A percentile compares a stretch with the other conserved stretches of the same genome.
phyloP scores from a whole-genome alignment of 345 rosid genomes.

The Lenwebbia sp. region DNA sequence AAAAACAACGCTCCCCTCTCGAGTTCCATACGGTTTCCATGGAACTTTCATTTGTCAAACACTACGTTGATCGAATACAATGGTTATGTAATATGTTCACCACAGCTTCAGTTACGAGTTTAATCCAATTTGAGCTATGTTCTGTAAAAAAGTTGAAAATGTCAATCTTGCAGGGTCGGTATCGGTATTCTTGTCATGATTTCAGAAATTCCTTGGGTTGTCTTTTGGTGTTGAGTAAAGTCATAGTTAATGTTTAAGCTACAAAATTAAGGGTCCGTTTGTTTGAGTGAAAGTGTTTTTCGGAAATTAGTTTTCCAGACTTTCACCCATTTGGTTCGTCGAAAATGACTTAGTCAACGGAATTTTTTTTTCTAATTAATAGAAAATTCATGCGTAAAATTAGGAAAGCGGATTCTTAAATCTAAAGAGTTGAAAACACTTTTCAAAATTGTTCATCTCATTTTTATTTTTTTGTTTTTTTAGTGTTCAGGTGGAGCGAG shows the following conservation, averaged over 20 bases:
- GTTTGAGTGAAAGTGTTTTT: too few relatives aligned
- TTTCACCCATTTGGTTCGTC: too few relatives aligned
- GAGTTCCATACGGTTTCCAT: constrained; percentile 35
- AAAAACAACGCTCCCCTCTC: constrained; percentile 10
- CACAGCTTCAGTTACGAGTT: neutral
- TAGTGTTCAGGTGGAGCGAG: too few relatives aligned
- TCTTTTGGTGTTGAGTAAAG: neutral
- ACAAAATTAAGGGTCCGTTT: neutral
- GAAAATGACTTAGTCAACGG: too few relatives aligned
- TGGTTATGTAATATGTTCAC: neutral
- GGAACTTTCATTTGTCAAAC: constrained; percentile 14
- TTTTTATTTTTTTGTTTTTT: neutral
- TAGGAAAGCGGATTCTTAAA: too few relatives aligned
- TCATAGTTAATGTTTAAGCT: neutral
- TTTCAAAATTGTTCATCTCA: too few relatives aligned
- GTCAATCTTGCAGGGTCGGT: neutral
- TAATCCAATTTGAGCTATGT: neutral
- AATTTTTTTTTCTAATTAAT: neutral
- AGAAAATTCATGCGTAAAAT: too few relatives aligned
- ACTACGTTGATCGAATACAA: neutral
- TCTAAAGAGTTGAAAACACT: too few relatives aligned
- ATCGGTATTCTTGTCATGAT: neutral
- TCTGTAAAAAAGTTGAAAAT: neutral
- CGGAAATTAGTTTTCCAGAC: too few relatives aligned
- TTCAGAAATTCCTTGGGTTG: neutral